These are phyloP conservation scores for Eleusine coracana DNA, from an alignment of 176 grass and related monocot species.

Conservation along the genomic window DNA sequence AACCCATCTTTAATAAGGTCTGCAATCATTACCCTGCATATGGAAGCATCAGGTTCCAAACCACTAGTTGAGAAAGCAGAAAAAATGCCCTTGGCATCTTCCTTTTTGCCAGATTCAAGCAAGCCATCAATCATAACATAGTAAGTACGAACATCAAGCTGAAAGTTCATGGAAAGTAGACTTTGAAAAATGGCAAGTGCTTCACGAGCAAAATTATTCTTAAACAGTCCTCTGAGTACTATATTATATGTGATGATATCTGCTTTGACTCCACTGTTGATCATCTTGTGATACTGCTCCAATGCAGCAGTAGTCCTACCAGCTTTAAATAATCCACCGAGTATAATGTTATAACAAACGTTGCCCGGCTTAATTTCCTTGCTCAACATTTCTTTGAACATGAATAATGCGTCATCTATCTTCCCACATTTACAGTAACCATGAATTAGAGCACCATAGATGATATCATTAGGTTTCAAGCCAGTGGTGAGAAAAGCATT, in stretches of 20 bases:
- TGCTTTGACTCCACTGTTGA: background rate
- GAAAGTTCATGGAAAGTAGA: background rate
- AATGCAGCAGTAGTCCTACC: constrained; percentile 15
- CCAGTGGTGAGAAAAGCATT: background rate
- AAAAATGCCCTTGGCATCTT: constrained; percentile 3
- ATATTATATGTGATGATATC: background rate
- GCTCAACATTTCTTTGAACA: constrained; percentile 23
- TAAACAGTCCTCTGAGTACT: background rate
- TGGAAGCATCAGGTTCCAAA: background rate
- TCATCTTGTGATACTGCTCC: constrained; percentile 6
- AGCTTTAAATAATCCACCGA: background rate
- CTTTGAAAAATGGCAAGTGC: background rate
- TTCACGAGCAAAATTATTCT: background rate
- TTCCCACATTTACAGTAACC: background rate
- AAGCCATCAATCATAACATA: background rate
- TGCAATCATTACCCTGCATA: background rate
- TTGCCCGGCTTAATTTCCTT: background rate
- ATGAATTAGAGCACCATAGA: constrained; percentile 13
- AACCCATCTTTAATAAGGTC: background rate
- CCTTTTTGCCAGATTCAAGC: background rate
- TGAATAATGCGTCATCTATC: background rate
- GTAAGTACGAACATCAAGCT: background rate
- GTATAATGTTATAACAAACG: background rate
- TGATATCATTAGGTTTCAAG: background rate
- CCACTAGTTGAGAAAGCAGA: background rate